Conservation (phyloP, 768 basidiomycete genomes). For the Tricholomella constricta region DNA sequence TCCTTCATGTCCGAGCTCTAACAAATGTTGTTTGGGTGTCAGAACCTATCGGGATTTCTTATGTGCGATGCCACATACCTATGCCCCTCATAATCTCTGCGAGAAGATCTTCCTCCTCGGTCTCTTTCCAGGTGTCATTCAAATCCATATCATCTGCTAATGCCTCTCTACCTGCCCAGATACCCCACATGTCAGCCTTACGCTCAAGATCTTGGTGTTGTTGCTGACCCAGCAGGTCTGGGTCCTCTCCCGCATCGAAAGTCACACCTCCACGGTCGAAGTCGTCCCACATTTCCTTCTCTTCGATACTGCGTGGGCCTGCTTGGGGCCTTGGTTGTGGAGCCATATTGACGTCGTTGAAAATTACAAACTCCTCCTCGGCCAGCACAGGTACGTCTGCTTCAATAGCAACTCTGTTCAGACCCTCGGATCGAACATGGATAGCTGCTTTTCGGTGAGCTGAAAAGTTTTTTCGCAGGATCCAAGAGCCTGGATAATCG, state of each 20-base stretch:
- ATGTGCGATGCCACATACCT: constrained; percentile 6
- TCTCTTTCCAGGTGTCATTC: constrained; percentile 8
- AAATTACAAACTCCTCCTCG: not conserved
- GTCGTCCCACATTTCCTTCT: constrained; percentile 8
- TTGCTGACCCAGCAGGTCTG: not conserved
- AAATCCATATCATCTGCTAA: constrained; percentile 5
- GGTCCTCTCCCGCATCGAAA: constrained; percentile 8
- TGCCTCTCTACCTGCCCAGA: constrained; percentile 11
- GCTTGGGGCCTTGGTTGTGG: not conserved
- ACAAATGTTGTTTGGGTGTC: not conserved
- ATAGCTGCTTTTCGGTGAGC: not conserved
- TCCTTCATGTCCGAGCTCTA: constrained; percentile 2
- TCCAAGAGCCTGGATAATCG: constrained; percentile 2
- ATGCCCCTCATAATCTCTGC: constrained; percentile 10
- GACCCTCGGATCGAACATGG: not conserved
- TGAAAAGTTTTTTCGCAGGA: not conserved
- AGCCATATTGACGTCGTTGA: not conserved
- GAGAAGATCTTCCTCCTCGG: constrained; percentile 15
- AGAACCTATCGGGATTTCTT: constrained; percentile 4
- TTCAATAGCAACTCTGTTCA: not conserved
- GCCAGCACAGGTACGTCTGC: not conserved
- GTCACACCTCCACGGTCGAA: not conserved
- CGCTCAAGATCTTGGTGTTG: constrained; percentile 3
- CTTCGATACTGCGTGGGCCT: not conserved
- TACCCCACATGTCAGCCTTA: constrained; percentile 6